Evolutionary conservation across 2,329 filamentous ascomycete species (phyloP).

Genomic region (Hypoxylon sp.): DNA sequence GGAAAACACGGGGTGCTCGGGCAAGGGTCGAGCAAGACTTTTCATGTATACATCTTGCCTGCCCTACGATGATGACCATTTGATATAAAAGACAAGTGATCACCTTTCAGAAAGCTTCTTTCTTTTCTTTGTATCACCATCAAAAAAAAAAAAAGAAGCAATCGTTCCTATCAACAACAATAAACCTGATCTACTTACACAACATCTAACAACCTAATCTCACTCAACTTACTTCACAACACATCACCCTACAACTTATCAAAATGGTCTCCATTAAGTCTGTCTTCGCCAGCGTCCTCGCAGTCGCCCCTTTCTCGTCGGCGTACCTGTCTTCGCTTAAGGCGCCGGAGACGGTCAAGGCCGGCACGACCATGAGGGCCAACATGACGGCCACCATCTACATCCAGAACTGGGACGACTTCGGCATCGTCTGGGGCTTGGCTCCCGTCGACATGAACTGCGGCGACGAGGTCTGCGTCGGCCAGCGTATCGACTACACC

Average conservation of each 20-base stretch:
- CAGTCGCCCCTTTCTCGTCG: constrained; percentile 35
- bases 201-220: constrained; percentile 1
- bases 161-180: background rate
- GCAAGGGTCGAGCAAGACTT: background rate
- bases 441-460: constrained; percentile 18
- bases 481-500: constrained; percentile 44
- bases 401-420: constrained; percentile 48
- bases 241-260: constrained; percentile 4
- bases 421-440: constrained; percentile 45
- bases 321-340: constrained; percentile 39
- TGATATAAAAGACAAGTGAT: background rate
- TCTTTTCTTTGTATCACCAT: background rate
- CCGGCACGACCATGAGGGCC: constrained; percentile 39
- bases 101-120: background rate
- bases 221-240: background rate
- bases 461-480: constrained; percentile 39
- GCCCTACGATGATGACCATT: background rate
- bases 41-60: background rate
- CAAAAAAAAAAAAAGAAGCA: background rate
- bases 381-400: constrained; percentile 44
- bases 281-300: constrained; percentile 35
- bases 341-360: constrained; percentile 36
- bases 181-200: background rate
- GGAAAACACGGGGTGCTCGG: constrained; percentile 1
- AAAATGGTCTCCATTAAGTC: constrained; percentile 44